Conservation (phyloP, 306 rosid species). For the Prunus salicina region DNA sequence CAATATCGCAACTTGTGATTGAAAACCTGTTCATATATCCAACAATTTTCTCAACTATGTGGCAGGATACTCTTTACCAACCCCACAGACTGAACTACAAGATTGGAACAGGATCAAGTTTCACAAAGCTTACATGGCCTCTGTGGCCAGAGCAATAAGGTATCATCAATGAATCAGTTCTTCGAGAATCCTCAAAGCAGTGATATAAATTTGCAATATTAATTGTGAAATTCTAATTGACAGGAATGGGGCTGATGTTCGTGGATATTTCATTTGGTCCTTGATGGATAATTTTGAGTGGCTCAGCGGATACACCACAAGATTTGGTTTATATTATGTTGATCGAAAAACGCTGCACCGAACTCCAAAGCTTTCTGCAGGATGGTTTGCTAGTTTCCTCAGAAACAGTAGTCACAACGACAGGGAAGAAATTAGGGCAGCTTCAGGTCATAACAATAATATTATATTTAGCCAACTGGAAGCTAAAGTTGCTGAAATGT, state of each 20-base stretch:
- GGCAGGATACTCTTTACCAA: slow-evolving; percentile 40
- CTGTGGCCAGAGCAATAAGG: slow-evolving; percentile 56
- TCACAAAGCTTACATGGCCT: slow-evolving; percentile 54
- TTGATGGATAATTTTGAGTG: slow-evolving; percentile 69
- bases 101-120: slow-evolving; percentile 46
- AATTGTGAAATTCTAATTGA: background rate
- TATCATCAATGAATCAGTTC: no score
- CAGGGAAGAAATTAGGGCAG: background rate
- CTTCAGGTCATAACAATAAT: background rate
- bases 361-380: slow-evolving; percentile 53
- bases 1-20: background rate
- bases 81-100: slow-evolving; percentile 18
- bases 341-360: slow-evolving; percentile 45
- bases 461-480: background rate
- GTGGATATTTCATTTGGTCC: slow-evolving; percentile 69
- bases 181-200: background rate
- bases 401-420: slow-evolving; percentile 12
- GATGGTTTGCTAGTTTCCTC: slow-evolving; percentile 55
- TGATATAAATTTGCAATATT: no score
- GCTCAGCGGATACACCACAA: slow-evolving; percentile 35
- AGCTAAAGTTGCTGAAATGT: background rate
- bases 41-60: background rate
- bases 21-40: background rate
- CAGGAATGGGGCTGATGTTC: slow-evolving; percentile 69
- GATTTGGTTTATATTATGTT: slow-evolving; percentile 58